Evolutionary conservation across 2,329 filamentous ascomycete species (phyloP), one percentile per base, ranked within the genome.

Genomic region (Tothia fuscella): DNA sequence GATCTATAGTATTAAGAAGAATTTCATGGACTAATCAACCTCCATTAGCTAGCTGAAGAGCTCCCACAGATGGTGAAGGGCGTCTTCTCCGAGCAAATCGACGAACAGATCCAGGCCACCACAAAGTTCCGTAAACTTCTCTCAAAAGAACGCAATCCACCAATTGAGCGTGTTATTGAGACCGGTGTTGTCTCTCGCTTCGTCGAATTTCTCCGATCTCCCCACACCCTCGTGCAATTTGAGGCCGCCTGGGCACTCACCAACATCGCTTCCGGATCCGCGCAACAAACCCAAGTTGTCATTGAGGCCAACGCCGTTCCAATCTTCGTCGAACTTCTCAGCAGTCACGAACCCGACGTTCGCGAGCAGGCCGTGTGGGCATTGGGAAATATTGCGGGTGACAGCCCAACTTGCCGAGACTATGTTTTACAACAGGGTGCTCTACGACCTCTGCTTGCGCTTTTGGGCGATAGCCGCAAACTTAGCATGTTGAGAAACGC

Each of bases 101-200:
- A 98, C 60, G 76, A 83, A 53, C 91, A 98, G 67, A 98, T 98
- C 54, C 80, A 89, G 66, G 87, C 89, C 45, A 98, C 91, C 21
- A 98, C 91, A 53, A 95, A 94, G 65, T 98, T 98, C 74, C 76
- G 91, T 62, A 98, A 98, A 74, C 76, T 98, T 31, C 72, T 98
- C 21, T 95, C 87, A 51, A 98, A 98, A 71, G 91, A 98, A 72
- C 85, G 91, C 59, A 98, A 98, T 70, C 91, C 91, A 35, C 91
- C 91, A 34, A 98, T 98, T 61, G 91, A 98, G 70, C 87, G 93
- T 61, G 91, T 98, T 53, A 98, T 98, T 66, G 93, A 96, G 75
- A 96, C 91, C 46, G 91, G 91, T 57, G 91, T 98, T 50, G 91
- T 98, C 51, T 82, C 79, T 70, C 83, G 91, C 59, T 98, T 98